Evolutionary conservation across 306 rosid genomes (phyloP), one percentile per base, ranked within the genome.

Genomic region (Castanea crenata): DNA sequence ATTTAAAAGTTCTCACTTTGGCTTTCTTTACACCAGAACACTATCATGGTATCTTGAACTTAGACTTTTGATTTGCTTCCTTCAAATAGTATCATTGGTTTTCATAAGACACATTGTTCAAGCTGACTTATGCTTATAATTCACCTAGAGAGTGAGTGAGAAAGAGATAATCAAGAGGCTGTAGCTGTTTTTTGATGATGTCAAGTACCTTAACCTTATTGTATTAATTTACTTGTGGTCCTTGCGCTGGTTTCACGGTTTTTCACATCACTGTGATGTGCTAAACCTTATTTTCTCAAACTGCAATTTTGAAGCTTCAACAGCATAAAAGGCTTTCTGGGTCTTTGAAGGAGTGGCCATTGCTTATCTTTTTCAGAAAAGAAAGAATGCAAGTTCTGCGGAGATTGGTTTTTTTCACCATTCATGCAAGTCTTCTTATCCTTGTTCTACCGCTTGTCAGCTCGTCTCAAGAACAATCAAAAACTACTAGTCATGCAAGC

Each of bases 391-490:
- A 69, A 23, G 61, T 84, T 71, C 79, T 78, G 55, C 78, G 76
- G 78, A 89, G 78, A 71, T 71, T 83, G 70, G 62, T 71, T 85
- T 82, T 52, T 86, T 85, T 88, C 62, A 71, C 74, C 82, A 77
- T 90, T 70, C 86, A 67, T 19, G 69, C 81, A 61, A 69, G 77
- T 76, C 25, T 92, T 80, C 64, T 87, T 65, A 76, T 89, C 78
- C 27, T 86, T 79, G 61, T 83, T 71, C 76, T 83, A 4, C 80
- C 84, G 21, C 71, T 79, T 55, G 79, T 81, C 61, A 67, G 71
- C 46, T 86, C 93, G 65, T 89, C 97, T 14, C 91, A 83, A 64
- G 89, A 85, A 56, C 83, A 64, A 55, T 34, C 49, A 12, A 76
- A 89, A 58, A 72, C 68, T 54, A 62, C 10, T 64, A 81, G 52